Conservation (phyloP, 495 filamentous ascomycete species). For the Penicillium antarcticum region DNA sequence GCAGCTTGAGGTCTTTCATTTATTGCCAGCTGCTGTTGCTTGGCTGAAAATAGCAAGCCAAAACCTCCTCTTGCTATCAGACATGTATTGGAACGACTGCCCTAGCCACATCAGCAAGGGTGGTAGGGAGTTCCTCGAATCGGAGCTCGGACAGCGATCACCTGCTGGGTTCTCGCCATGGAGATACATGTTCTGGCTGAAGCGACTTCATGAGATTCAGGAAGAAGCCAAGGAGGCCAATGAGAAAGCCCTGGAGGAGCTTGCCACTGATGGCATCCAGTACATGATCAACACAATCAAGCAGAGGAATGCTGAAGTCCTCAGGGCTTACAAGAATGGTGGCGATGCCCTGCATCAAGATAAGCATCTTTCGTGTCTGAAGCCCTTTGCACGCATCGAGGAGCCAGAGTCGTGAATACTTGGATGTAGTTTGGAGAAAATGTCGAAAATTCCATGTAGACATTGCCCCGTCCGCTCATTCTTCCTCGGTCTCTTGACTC, state of each 20-base stretch:
- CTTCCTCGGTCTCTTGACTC: no score
- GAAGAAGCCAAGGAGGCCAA: slow-evolving; percentile 7
- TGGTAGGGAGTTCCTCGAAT: slow-evolving; percentile 4
- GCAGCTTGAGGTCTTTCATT: slow-evolving; percentile 5
- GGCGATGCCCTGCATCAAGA: slow-evolving; percentile 12
- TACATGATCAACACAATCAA: slow-evolving; percentile 4
- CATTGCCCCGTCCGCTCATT: no score
- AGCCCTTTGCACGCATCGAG: neutral
- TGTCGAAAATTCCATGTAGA: no score
- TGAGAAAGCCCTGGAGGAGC: slow-evolving; percentile 7
- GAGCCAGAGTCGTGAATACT: no score
- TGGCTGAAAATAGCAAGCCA: slow-evolving; percentile 7
- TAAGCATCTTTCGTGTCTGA: slow-evolving; percentile 2
- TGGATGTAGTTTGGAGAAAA: no score
- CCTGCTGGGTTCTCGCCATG: slow-evolving; percentile 9
- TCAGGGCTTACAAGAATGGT: slow-evolving; percentile 7
- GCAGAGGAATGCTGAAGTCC: slow-evolving; percentile 11
- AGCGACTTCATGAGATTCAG: slow-evolving; percentile 10
- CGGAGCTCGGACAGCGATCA: slow-evolving; percentile 6
- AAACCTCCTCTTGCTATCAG: slow-evolving; percentile 12
- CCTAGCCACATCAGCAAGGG: slow-evolving; percentile 6
- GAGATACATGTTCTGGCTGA: slow-evolving; percentile 9
- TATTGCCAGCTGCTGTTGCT: slow-evolving; percentile 10
- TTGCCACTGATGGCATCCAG: slow-evolving; percentile 4
- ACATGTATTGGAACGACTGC: slow-evolving; percentile 18